A percentile compares a stretch with the other conserved stretches of the same genome.
phyloP scores from a whole-genome alignment of 768 basidiomycete genomes.

The Tylopilus sp. region DNA sequence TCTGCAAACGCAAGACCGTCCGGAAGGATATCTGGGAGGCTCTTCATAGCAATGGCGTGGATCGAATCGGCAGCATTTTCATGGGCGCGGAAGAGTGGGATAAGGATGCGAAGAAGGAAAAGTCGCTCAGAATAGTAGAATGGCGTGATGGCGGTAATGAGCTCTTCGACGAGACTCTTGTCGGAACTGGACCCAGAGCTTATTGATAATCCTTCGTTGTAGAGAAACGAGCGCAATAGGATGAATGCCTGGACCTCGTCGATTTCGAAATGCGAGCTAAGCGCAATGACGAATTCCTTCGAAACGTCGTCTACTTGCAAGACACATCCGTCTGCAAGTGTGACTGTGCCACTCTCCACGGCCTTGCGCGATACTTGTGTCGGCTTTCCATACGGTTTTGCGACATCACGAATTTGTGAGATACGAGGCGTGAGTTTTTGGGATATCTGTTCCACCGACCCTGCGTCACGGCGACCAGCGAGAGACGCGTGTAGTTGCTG shows the following conservation, averaged over 20 bases:
- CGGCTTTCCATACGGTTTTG: slow-evolving; percentile 68
- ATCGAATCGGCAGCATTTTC: slow-evolving; percentile 55
- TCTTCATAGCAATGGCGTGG: slow-evolving; percentile 49
- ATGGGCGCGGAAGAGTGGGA: slow-evolving; percentile 72
- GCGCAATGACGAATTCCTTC: slow-evolving; percentile 65
- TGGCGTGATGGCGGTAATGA: slow-evolving; percentile 65
- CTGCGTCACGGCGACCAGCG: slow-evolving; percentile 56
- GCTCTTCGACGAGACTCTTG: slow-evolving; percentile 32
- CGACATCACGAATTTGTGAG: slow-evolving; percentile 51
- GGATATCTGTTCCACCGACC: slow-evolving; percentile 54
- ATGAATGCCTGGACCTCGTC: slow-evolving; percentile 79
- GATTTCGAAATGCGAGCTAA: slow-evolving; percentile 70
- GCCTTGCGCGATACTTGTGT: slow-evolving; percentile 62
- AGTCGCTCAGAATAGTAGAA: slow-evolving; percentile 84
- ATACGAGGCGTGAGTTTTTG: slow-evolving; percentile 58
- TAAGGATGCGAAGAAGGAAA: slow-evolving; percentile 61
- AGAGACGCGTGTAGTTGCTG: slow-evolving; percentile 59
- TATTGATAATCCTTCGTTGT: slow-evolving; percentile 69
- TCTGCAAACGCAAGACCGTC: slow-evolving; percentile 64
- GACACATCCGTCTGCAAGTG: slow-evolving; percentile 61
- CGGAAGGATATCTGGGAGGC: slow-evolving; percentile 58
- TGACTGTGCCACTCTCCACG: slow-evolving; percentile 65
- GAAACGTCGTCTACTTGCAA: slow-evolving; percentile 64
- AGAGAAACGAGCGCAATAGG: slow-evolving; percentile 72
- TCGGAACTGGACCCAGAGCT: slow-evolving; percentile 43